Evolutionary conservation across 139 green algal species (phyloP).

Genomic region (Micractinium sp.): DNA sequence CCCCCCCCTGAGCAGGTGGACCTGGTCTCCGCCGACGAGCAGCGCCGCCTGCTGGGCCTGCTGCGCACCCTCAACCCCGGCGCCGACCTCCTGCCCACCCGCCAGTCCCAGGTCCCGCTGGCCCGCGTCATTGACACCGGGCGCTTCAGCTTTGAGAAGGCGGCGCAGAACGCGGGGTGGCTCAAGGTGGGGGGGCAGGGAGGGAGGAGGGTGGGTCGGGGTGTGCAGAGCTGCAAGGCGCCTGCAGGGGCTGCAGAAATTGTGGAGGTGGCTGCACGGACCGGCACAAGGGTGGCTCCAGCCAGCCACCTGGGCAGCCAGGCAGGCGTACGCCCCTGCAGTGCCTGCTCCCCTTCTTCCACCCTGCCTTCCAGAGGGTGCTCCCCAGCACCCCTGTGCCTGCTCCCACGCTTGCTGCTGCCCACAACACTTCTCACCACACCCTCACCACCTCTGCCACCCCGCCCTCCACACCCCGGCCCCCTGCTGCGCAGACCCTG

Average conservation of each 20-base stretch:
- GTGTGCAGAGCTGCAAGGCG: not conserved
- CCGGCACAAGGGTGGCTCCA: too few species aligned
- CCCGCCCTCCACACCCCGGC: too few species aligned
- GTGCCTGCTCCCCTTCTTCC: too few species aligned
- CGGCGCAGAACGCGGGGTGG: constrained; percentile 65
- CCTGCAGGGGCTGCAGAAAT: too few species aligned
- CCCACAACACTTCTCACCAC: not conserved
- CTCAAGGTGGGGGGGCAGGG: constrained; percentile 33
- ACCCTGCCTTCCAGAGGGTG: not conserved
- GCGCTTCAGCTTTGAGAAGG: constrained; percentile 68
- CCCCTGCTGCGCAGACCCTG: constrained; percentile 35
- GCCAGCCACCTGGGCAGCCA: too few species aligned
- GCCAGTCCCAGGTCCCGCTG: constrained; percentile 37
- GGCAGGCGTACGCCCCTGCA: too few species aligned
- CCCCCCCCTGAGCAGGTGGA: constrained; percentile 31
- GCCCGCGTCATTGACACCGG: constrained; percentile 37
- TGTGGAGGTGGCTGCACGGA: too few species aligned
- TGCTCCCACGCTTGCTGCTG: not conserved
- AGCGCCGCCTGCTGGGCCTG: constrained; percentile 39
- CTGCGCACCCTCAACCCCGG: constrained; percentile 65
- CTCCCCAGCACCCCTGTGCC: not conserved
- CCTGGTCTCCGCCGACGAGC: constrained; percentile 28
- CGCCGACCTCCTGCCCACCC: constrained; percentile 52
- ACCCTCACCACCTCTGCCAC: not conserved
- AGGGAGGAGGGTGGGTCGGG: not conserved